These are phyloP conservation scores for Verbena officinalis DNA, from an alignment of 257 asterid genomes.

Conservation along the genomic window DNA sequence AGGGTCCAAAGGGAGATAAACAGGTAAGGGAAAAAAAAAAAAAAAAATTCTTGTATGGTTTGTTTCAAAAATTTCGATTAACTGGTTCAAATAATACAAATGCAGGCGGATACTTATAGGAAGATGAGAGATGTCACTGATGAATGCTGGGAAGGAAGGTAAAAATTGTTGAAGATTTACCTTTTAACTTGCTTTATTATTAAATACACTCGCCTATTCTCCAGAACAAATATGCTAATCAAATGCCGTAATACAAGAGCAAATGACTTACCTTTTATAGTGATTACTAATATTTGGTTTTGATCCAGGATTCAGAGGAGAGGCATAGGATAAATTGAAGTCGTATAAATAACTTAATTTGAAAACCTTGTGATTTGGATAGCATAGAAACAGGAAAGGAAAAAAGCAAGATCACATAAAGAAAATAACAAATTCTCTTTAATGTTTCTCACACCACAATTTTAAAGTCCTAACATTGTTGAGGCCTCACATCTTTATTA, in stretches of 20 bases:
- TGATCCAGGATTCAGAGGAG: not conserved
- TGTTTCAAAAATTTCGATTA: conserved; percentile 24
- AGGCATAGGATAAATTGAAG: not conserved
- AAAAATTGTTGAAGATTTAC: conserved; percentile 22
- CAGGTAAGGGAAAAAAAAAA: conserved; percentile 54
- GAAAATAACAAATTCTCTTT: not conserved
- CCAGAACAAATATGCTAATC: conserved; percentile 3
- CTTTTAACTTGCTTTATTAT: conserved; percentile 12
- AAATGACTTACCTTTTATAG: not conserved
- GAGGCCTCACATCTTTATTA: not conserved
- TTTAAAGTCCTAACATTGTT: not conserved
- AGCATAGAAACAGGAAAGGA: too few relatives aligned
- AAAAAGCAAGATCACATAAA: not conserved
- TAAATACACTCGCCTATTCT: not conserved
- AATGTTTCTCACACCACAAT: not conserved
- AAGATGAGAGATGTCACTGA: conserved; percentile 87
- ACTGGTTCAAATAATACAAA: conserved; percentile 17
- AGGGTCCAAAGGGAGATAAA: conserved; percentile 84
- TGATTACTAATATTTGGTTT: not conserved
- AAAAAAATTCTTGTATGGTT: conserved; percentile 11
- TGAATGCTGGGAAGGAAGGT: conserved; percentile 99
- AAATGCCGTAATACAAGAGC: not conserved
- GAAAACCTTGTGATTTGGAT: too few relatives aligned
- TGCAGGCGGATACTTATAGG: conserved; percentile 90
- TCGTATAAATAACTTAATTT: not conserved